Evolutionary conservation across 2,329 filamentous ascomycete species (phyloP).

Genomic region (Diaporthe nobilis): DNA sequence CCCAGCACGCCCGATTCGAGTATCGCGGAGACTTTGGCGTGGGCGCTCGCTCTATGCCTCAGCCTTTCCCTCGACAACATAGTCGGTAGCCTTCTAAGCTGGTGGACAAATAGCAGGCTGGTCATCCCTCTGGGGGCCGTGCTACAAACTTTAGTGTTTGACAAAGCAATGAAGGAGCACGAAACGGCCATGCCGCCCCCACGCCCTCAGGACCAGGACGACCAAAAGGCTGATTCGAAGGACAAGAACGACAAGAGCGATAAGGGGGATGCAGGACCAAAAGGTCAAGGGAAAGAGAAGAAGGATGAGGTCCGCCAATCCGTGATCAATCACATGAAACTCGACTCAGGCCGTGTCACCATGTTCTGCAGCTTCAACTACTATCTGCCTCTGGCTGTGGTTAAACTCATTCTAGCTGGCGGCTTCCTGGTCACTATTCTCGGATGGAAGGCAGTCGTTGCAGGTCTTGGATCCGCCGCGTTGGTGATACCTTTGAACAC

Average conservation of each 20-base stretch:
- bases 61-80: slow-evolving; percentile 51
- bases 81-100: slow-evolving; percentile 50
- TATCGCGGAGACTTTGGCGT: slow-evolving; percentile 48
- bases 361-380: slow-evolving; percentile 45
- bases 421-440: slow-evolving; percentile 50
- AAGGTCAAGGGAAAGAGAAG: slow-evolving; percentile 39
- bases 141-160: slow-evolving; percentile 53
- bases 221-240: slow-evolving; percentile 39
- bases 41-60: slow-evolving; percentile 50
- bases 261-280: slow-evolving; percentile 24
- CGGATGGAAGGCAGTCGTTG: slow-evolving; percentile 51
- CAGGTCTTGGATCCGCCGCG: slow-evolving; percentile 48
- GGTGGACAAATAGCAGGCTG: slow-evolving; percentile 52
- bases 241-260: slow-evolving; percentile 35
- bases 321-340: slow-evolving; percentile 55
- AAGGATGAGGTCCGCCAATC: slow-evolving; percentile 50
- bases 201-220: slow-evolving; percentile 34
- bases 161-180: slow-evolving; percentile 53
- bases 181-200: slow-evolving; percentile 48
- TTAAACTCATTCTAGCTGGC: slow-evolving; percentile 52
- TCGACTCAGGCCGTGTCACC: slow-evolving; percentile 49
- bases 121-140: slow-evolving; percentile 51
- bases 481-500: slow-evolving; percentile 50
- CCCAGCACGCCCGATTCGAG: slow-evolving; percentile 40
- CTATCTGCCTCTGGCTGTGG: slow-evolving; percentile 52